Evolutionary conservation across 164 flowering plant genomes (phyloP).

Genomic region (grape (Vitis vinifera)): ASM3070453v1 NC_081817.1:1820501-1821000

Average conservation of each 20-base stretch:
- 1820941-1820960: no score
- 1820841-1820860: conserved; percentile 24
- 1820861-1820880: not conserved
- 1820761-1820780: conserved; percentile 83
- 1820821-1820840: conserved; percentile 95
- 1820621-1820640: not conserved
- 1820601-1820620: conserved; percentile 60
- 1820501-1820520: not conserved
- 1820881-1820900: not conserved
- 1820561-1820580: conserved; percentile 43
- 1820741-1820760: conserved; percentile 81
- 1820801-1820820: conserved; percentile 93
- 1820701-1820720: conserved; percentile 71
- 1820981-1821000: no score
- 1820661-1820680: conserved; percentile 9
- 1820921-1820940: not conserved
- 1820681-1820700: conserved; percentile 77
- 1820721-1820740: conserved; percentile 95
- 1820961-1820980: no score
- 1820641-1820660: conserved; percentile 8
- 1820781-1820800: conserved; percentile 91
- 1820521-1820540: not conserved
- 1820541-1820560: conserved; percentile 16
- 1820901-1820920: not conserved
- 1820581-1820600: conserved; percentile 61